These are phyloP conservation scores for Boletus insuetus DNA, from an alignment of 768 basidiomycete species.

Conservation along the genomic window DNA sequence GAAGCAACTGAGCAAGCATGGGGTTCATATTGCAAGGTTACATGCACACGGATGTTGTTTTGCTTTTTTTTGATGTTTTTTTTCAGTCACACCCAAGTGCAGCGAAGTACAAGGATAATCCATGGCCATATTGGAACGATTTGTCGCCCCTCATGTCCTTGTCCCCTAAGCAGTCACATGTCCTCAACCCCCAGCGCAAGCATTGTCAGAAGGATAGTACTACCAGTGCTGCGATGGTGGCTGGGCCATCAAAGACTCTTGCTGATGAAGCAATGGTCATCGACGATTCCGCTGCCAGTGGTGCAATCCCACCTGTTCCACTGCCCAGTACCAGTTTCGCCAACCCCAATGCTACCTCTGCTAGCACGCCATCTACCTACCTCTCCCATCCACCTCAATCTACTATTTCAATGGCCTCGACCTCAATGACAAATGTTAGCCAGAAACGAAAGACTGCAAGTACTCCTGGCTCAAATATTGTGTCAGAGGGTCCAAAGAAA, in stretches of 20 bases:
- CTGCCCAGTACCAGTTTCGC: background rate
- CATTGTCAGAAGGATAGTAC: background rate
- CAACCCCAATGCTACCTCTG: background rate
- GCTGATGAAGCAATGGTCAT: no score
- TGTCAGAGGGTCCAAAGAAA: background rate
- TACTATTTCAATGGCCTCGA: background rate
- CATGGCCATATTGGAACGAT: background rate
- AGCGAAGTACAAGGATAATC: background rate
- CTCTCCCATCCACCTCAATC: background rate
- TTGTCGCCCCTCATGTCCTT: background rate
- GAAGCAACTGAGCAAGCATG: background rate
- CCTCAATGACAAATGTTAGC: background rate
- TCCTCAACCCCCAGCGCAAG: background rate
- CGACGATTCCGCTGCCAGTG: background rate
- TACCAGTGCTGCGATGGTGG: background rate
- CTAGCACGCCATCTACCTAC: background rate
- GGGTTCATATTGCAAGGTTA: background rate
- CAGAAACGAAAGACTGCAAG: background rate
- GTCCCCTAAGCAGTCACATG: background rate
- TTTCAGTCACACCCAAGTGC: background rate
- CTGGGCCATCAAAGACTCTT: background rate
- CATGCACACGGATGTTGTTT: background rate
- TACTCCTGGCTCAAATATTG: background rate
- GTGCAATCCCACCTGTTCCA: background rate
- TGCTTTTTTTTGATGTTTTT: background rate